Evolutionary conservation across 2,329 filamentous ascomycete genomes (phyloP).

Genomic region (Fusarium incarnatum): DNA sequence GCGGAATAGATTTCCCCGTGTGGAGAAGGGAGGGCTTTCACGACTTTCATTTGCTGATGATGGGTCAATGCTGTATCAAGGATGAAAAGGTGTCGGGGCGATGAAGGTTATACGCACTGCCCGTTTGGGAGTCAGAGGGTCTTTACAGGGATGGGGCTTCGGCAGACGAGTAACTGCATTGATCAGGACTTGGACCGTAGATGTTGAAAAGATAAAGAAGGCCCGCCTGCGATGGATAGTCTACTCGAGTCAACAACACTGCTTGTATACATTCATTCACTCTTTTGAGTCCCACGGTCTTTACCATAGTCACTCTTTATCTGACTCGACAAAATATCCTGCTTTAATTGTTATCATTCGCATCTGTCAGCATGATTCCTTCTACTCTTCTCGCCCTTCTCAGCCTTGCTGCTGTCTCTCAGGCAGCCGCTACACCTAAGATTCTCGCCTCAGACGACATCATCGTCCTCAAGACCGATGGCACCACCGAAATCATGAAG

Average conservation of each 20-base stretch:
- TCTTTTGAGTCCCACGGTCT: slow-evolving; percentile 4
- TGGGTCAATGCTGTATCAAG: neutral
- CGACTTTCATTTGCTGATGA: neutral
- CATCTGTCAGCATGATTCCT: slow-evolving; percentile 22
- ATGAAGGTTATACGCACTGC: slow-evolving; percentile 10
- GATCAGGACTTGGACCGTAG: neutral
- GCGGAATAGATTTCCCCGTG: slow-evolving; percentile 9
- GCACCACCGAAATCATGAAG: slow-evolving; percentile 37
- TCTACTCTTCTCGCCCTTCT: slow-evolving; percentile 28
- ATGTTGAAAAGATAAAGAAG: slow-evolving; percentile 16
- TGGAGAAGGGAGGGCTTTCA: neutral
- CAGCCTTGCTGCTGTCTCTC: slow-evolving; percentile 30
- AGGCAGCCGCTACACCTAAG: slow-evolving; percentile 21
- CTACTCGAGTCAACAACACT: neutral
- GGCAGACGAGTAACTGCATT: neutral
- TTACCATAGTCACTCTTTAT: slow-evolving; percentile 14
- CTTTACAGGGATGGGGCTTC: neutral
- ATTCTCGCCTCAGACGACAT: slow-evolving; percentile 32
- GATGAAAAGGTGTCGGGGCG: neutral
- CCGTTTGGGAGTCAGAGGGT: neutral
- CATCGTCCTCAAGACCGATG: slow-evolving; percentile 36
- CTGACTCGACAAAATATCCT: neutral
- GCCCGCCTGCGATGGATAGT: neutral
- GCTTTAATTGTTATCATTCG: neutral
- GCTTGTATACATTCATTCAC: slow-evolving; percentile 6